Evolutionary conservation across 2,329 filamentous ascomycete species (phyloP).

Genomic region (Tolypocladium amazonense): DNA sequence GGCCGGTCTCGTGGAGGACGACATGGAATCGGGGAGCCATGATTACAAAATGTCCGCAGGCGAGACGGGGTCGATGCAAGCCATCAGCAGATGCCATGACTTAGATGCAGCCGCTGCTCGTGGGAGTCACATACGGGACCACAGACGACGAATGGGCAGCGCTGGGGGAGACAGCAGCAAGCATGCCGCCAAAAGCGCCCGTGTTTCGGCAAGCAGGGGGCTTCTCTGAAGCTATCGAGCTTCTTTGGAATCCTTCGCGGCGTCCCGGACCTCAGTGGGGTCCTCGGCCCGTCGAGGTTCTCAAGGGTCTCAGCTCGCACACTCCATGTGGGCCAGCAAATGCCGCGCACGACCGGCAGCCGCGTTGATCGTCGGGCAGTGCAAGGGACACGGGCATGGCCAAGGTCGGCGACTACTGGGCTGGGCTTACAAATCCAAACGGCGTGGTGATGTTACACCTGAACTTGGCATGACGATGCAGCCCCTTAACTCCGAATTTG

Average conservation of each 20-base stretch:
- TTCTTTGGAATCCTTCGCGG: background rate
- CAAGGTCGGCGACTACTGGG: background rate
- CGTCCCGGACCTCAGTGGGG: background rate
- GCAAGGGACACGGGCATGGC: too few species aligned
- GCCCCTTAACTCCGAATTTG: background rate
- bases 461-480: background rate
- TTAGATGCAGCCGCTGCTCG: background rate
- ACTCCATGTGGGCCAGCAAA: background rate
- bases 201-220: background rate
- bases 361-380: background rate
- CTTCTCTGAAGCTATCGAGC: background rate
- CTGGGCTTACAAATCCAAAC: background rate
- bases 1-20: background rate
- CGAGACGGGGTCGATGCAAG: background rate
- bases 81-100: background rate
- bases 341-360: background rate
- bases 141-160: background rate
- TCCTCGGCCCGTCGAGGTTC: background rate
- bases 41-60: background rate
- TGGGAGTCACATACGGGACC: too few species aligned
- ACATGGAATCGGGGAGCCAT: background rate
- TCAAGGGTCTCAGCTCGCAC: background rate
- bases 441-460: background rate
- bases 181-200: background rate
- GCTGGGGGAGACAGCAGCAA: background rate